Evolutionary conservation across 2,329 filamentous ascomycete species (phyloP).

Genomic region (Hypoxylon sp.): DNA sequence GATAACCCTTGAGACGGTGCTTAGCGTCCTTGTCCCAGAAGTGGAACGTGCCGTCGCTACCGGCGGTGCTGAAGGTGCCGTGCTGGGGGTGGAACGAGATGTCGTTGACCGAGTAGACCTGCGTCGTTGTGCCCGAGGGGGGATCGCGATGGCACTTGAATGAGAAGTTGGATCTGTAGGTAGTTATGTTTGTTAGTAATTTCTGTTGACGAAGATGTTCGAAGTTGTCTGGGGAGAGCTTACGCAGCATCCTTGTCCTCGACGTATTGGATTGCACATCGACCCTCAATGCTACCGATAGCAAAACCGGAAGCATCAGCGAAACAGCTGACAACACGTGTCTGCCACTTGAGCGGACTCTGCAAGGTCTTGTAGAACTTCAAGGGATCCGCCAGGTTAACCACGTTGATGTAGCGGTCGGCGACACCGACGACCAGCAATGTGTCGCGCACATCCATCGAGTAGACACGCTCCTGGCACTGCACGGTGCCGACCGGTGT

Average conservation of each 20-base stretch:
- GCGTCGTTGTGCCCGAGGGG: constrained; percentile 77
- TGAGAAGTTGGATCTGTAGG: constrained; percentile 89
- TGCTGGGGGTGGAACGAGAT: constrained; percentile 97
- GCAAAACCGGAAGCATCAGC: constrained; percentile 91
- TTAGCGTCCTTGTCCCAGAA: constrained; percentile 96
- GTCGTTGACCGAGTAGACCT: constrained; percentile 94
- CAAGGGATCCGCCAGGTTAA: constrained; percentile 87
- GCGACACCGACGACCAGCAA: constrained; percentile 92
- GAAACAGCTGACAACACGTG: constrained; percentile 93
- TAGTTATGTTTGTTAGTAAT: no score
- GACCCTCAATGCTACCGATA: constrained; percentile 94
- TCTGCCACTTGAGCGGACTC: constrained; percentile 98
- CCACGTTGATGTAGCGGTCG: constrained; percentile 93
- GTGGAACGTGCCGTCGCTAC: constrained; percentile 94
- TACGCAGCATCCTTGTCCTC: constrained; percentile 90
- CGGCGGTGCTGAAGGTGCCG: constrained; percentile 98
- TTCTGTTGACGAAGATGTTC: no score
- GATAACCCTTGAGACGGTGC: constrained; percentile 89
- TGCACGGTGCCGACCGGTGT: constrained; percentile 71
- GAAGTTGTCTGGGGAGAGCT: constrained; percentile 36
- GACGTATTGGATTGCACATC: constrained; percentile 97
- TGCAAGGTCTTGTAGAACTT: constrained; percentile 97
- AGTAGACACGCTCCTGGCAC: constrained; percentile 83
- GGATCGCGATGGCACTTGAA: constrained; percentile 98
- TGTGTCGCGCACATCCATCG: constrained; percentile 89